Conservation (phyloP, 2,329 filamentous ascomycete species). For the Xylaria multiplex region DNA sequence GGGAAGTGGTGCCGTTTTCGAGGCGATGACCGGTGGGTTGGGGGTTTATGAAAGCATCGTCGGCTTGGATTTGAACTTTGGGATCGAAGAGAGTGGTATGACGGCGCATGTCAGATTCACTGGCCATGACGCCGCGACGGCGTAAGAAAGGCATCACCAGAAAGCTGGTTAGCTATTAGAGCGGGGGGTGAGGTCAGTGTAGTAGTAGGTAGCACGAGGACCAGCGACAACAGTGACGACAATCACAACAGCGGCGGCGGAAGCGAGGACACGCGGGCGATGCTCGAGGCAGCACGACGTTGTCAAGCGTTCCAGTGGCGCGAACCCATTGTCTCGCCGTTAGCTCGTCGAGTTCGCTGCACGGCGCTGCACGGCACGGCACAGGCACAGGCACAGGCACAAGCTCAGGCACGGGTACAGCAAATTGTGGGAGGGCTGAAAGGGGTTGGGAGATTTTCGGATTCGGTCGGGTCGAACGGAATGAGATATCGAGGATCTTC, state of each 20-base stretch:
- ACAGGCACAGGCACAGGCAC: neutral
- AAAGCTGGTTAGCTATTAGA: constrained; percentile 16
- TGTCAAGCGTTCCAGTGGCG: constrained; percentile 43
- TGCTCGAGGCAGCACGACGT: constrained; percentile 44
- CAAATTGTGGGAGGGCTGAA: constrained; percentile 25
- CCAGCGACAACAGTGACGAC: too few relatives aligned
- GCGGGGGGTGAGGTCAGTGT: constrained; percentile 31
- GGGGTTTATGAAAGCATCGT: constrained; percentile 41
- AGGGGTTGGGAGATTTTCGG: constrained; percentile 17
- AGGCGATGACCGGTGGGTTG: constrained; percentile 26
- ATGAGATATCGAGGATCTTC: constrained; percentile 12
- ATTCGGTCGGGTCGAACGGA: constrained; percentile 13
- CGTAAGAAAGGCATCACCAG: constrained; percentile 67
- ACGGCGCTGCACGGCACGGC: constrained; percentile 19
- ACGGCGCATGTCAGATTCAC: constrained; percentile 68
- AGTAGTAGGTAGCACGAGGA: constrained; percentile 9
- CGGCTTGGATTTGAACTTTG: constrained; percentile 37
- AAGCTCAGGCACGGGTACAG: neutral
- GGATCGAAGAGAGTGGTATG: constrained; percentile 55
- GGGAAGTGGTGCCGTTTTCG: constrained; percentile 32
- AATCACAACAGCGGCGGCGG: too few relatives aligned
- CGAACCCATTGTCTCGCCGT: constrained; percentile 44
- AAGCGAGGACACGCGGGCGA: constrained; percentile 32
- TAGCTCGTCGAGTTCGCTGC: constrained; percentile 30
- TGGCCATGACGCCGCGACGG: constrained; percentile 68